Conservation (phyloP, 495 filamentous ascomycete species). For the Rhizodiscina lignyota region DNA sequence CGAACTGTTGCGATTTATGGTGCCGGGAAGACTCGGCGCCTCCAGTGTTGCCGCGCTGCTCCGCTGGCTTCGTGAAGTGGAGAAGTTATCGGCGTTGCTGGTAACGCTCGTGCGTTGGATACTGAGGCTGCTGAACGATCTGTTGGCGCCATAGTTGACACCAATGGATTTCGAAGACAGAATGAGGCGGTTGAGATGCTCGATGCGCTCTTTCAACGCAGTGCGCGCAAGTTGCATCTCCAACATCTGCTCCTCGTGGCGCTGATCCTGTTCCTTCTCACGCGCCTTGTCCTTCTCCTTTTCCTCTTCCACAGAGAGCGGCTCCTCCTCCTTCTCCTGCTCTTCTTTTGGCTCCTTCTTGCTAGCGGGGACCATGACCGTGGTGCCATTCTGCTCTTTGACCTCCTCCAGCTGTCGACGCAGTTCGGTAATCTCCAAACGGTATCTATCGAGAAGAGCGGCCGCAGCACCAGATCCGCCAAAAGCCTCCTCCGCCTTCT, state of each 20-base stretch:
- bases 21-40: conserved; percentile 1
- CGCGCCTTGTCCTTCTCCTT: conserved; percentile 47
- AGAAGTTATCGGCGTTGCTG: conserved; percentile 37
- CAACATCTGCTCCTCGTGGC: conserved; percentile 92
- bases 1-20: neutral
- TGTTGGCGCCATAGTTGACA: conserved; percentile 49
- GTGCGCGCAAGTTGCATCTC: conserved; percentile 96
- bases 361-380: too few species aligned
- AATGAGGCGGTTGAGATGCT: conserved; percentile 91
- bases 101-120: conserved; percentile 45
- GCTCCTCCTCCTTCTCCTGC: conserved; percentile 34
- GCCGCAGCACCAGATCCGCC: conserved; percentile 48
- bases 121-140: conserved; percentile 55
- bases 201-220: conserved; percentile 90
- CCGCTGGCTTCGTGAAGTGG: conserved; percentile 25
- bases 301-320: conserved; percentile 3
- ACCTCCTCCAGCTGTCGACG: conserved; percentile 68
- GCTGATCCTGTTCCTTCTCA: conserved; percentile 64
- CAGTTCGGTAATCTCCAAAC: conserved; percentile 81
- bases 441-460: conserved; percentile 81
- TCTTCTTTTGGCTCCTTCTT: conserved; percentile 52
- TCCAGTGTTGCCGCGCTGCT: conserved; percentile 7
- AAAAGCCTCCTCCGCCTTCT: conserved; percentile 84
- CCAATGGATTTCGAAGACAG: conserved; percentile 88
- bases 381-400: conserved; percentile 48